These are phyloP conservation scores for Alternaria consortialis DNA, from an alignment of 2,329 filamentous ascomycete genomes.

Conservation along the genomic window DNA sequence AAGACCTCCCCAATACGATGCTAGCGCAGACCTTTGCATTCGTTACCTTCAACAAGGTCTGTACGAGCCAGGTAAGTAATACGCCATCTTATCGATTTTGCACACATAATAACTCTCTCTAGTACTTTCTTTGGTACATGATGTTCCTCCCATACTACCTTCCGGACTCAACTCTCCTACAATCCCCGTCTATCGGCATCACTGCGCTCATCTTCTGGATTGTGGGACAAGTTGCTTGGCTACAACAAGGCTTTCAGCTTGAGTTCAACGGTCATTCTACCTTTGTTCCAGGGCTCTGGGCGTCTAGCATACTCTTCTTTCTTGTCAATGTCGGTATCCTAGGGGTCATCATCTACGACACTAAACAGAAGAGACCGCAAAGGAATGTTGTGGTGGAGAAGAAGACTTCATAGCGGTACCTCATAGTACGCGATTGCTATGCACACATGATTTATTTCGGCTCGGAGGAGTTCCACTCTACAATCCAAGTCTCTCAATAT, in stretches of 20 bases:
- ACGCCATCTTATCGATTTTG: neutral
- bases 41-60: slow-evolving; percentile 98
- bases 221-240: slow-evolving; percentile 68
- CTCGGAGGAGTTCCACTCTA: neutral
- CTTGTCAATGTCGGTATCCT: slow-evolving; percentile 87
- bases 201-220: slow-evolving; percentile 77
- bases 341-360: slow-evolving; percentile 78
- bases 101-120: slow-evolving; percentile 4
- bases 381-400: neutral
- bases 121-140: slow-evolving; percentile 99
- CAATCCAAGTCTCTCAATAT: neutral
- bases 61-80: slow-evolving; percentile 85
- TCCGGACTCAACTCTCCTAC: slow-evolving; percentile 77
- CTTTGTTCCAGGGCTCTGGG: slow-evolving; percentile 86
- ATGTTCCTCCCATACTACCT: slow-evolving; percentile 92
- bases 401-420: neutral
- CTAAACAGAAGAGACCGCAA: slow-evolving; percentile 13
- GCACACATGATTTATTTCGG: neutral
- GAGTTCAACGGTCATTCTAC: slow-evolving; percentile 76
- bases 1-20: slow-evolving; percentile 83
- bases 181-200: slow-evolving; percentile 67
- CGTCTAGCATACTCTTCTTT: slow-evolving; percentile 80
- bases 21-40: slow-evolving; percentile 96
- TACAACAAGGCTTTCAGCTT: slow-evolving; percentile 61
- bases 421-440: neutral